phyloP scores from a whole-genome alignment of 2,329 filamentous ascomycete genomes.

The Aspergillus fumigatus region DNA sequence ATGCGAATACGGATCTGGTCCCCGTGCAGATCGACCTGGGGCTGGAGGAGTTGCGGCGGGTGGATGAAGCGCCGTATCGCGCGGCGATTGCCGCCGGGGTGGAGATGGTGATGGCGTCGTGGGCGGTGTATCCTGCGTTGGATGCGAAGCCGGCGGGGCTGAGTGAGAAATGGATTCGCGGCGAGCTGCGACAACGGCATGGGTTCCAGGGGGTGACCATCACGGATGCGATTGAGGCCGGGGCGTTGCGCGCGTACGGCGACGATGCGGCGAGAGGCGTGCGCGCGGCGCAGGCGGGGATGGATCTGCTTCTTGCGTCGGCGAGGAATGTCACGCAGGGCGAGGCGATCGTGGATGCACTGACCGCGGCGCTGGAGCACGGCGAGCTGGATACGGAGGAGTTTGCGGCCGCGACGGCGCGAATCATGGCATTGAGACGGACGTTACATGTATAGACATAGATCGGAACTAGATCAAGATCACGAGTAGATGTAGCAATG shows the following conservation, averaged over 20 bases:
- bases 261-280: constrained; percentile 18
- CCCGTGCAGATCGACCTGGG: constrained; percentile 24
- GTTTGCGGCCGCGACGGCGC: constrained; percentile 14
- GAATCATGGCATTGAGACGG: constrained; percentile 12
- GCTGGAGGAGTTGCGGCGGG: constrained; percentile 15
- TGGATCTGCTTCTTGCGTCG: constrained; percentile 29
- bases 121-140: constrained; percentile 27
- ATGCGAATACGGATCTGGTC: constrained; percentile 23
- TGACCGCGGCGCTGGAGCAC: constrained; percentile 16
- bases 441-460: no score
- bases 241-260: constrained; percentile 19
- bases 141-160: constrained; percentile 24
- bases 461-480: neutral
- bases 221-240: constrained; percentile 29
- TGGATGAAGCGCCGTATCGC: constrained; percentile 24
- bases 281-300: constrained; percentile 24
- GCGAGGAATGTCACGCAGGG: constrained; percentile 26
- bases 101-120: constrained; percentile 29
- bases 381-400: constrained; percentile 7
- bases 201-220: constrained; percentile 27
- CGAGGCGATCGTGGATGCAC: constrained; percentile 17
- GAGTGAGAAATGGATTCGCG: constrained; percentile 22
- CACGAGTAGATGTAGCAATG: constrained; percentile 17
- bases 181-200: constrained; percentile 20
- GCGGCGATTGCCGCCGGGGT: constrained; percentile 22